Conservation (phyloP, 2,329 filamentous ascomycete species). For the Scedosporium minutisporum region DNA sequence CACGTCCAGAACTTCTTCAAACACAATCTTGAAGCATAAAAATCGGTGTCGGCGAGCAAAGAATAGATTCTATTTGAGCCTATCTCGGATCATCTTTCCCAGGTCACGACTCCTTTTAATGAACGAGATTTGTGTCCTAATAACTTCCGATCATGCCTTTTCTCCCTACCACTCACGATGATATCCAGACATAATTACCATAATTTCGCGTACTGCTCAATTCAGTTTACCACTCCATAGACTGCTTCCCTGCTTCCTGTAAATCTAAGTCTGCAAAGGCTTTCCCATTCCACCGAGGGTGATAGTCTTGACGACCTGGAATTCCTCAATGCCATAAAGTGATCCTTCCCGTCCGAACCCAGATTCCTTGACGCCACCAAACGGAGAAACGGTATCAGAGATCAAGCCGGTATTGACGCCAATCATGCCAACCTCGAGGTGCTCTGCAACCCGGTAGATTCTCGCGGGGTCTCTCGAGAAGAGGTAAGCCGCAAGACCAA, state of each 20-base stretch:
- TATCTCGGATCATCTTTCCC: too few species aligned
- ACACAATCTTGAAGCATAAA: not conserved
- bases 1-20: not conserved
- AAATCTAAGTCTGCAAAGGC: constrained; percentile 35
- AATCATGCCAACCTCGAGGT: constrained; percentile 81
- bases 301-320: constrained; percentile 60
- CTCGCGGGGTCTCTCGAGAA: constrained; percentile 56
- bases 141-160: too few species aligned
- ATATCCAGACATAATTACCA: constrained; percentile 1
- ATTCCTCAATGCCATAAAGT: constrained; percentile 68
- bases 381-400: constrained; percentile 49
- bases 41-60: too few species aligned
- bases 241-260: not conserved
- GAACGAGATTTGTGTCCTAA: too few species aligned
- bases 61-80: not conserved
- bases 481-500: constrained; percentile 65
- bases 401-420: constrained; percentile 70
- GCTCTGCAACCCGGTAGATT: constrained; percentile 53
- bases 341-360: constrained; percentile 75
- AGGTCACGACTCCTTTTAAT: too few species aligned
- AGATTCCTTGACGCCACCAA: constrained; percentile 75
- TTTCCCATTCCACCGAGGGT: constrained; percentile 45
- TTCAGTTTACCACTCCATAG: too few species aligned
- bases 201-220: not conserved
- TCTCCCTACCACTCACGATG: not conserved